These are phyloP conservation scores for Apophysomyces sp. DNA, from an alignment of 371 early-diverging fungal genomes.

Conservation along the genomic window DNA sequence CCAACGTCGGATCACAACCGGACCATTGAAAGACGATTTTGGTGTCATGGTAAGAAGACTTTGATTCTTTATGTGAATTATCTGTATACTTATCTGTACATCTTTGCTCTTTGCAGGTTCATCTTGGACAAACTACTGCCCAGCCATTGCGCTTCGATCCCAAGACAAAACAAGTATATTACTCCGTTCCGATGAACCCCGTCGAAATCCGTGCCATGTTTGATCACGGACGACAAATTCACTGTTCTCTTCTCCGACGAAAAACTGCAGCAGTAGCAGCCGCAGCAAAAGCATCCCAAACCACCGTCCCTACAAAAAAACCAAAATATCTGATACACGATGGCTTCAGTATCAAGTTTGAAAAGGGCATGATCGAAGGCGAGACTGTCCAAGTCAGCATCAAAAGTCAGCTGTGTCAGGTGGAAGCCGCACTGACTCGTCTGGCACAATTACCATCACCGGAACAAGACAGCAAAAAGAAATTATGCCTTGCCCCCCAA, in stretches of 20 bases:
- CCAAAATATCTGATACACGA: slow-evolving; percentile 19
- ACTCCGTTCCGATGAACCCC: slow-evolving; percentile 41
- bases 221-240: slow-evolving; percentile 43
- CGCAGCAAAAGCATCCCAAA: neutral
- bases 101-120: slow-evolving; percentile 21
- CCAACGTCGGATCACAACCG: slow-evolving; percentile 29
- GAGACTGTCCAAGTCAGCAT: slow-evolving; percentile 26
- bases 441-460: slow-evolving; percentile 3
- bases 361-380: slow-evolving; percentile 43
- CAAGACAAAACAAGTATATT: slow-evolving; percentile 30
- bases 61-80: neutral
- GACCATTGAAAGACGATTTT: slow-evolving; percentile 27
- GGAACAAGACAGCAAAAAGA: slow-evolving; percentile 9
- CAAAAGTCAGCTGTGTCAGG: slow-evolving; percentile 30
- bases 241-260: slow-evolving; percentile 32
- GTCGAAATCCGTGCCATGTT: slow-evolving; percentile 44
- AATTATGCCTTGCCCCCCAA: slow-evolving; percentile 26
- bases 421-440: slow-evolving; percentile 37
- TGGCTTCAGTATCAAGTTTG: slow-evolving; percentile 34
- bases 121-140: slow-evolving; percentile 38
- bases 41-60: slow-evolving; percentile 35
- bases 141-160: slow-evolving; percentile 35
- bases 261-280: neutral
- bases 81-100: neutral
- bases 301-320: neutral